Evolutionary conservation across 805 yeast species (phyloP).

Genomic region (Sugiyamaella mastotermitis): DNA sequence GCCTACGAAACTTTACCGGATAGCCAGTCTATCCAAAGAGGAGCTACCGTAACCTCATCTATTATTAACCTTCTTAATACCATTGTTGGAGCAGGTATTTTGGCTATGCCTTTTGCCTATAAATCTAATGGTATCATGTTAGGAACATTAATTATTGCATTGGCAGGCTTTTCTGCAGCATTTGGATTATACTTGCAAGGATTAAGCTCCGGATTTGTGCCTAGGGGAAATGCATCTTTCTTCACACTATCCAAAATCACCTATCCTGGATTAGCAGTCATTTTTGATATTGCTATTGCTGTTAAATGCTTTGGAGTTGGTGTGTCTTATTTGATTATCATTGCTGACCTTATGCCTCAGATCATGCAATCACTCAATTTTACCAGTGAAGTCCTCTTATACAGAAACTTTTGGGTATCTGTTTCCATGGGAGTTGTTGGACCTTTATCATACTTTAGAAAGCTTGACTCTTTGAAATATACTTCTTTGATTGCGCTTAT

Average conservation of each 20-base stretch:
- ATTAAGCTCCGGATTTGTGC: slow-evolving; percentile 48
- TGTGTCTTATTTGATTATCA: slow-evolving; percentile 64
- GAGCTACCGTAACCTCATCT: slow-evolving; percentile 43
- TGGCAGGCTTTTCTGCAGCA: slow-evolving; percentile 63
- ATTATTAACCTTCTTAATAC: slow-evolving; percentile 63
- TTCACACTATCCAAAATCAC: slow-evolving; percentile 62
- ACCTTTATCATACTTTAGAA: slow-evolving; percentile 68
- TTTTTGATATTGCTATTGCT: slow-evolving; percentile 69
- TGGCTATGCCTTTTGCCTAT: slow-evolving; percentile 70
- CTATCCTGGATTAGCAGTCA: slow-evolving; percentile 59
- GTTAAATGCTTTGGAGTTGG: slow-evolving; percentile 78
- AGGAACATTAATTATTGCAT: slow-evolving; percentile 47
- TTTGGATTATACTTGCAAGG: slow-evolving; percentile 61
- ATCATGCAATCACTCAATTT: slow-evolving; percentile 24
- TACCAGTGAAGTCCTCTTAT: slow-evolving; percentile 13
- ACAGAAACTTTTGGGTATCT: slow-evolving; percentile 44
- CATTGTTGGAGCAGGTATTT: slow-evolving; percentile 60
- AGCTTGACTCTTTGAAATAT: slow-evolving; percentile 75
- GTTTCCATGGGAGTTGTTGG: slow-evolving; percentile 41
- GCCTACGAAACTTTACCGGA: slow-evolving; percentile 6
- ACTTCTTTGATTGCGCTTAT: slow-evolving; percentile 78
- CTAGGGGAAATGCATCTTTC: slow-evolving; percentile 59
- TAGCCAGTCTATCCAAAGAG: slow-evolving; percentile 2
- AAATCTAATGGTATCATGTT: slow-evolving; percentile 54
- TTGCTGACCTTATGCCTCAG: slow-evolving; percentile 70